These are phyloP conservation scores for Cichorium intybus DNA, from an alignment of 140 eudicot genomes.

Conservation along the genomic window DNA sequence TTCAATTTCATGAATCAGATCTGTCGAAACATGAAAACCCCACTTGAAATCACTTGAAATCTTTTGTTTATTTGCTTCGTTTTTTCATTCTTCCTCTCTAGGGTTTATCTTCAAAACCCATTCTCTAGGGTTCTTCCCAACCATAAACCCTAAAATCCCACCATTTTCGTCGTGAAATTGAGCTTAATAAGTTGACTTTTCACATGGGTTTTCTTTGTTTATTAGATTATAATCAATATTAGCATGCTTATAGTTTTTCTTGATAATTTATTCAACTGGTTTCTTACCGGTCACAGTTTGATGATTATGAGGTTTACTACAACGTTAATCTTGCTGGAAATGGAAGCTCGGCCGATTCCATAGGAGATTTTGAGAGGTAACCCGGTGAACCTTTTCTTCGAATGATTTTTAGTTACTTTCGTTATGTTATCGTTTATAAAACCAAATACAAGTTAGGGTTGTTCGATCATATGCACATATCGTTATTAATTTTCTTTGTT, in stretches of 20 bases:
- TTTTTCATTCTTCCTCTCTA: conserved; percentile 17
- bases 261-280: not conserved
- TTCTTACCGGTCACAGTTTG: conserved; percentile 9
- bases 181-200: conserved; percentile 19
- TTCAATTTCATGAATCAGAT: conserved; percentile 17
- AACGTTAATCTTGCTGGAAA: conserved; percentile 24
- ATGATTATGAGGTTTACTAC: conserved; percentile 18
- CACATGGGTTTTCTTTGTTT: conserved; percentile 29
- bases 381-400: not conserved
- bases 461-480: not conserved
- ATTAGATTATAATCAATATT: conserved; percentile 7
- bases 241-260: conserved; percentile 7
- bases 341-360: conserved; percentile 20
- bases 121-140: not conserved
- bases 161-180: conserved; percentile 28
- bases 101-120: conserved; percentile 37
- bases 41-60: conserved; percentile 22
- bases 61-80: conserved; percentile 18
- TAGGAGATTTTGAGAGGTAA: conserved; percentile 40
- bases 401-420: not conserved
- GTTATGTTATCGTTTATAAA: not conserved
- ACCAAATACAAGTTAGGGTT: conserved; percentile 23
- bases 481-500: not conserved
- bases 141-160: conserved; percentile 16
- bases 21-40: conserved; percentile 22